Percentiles rank a stretch among this genome's conserved stretches.
These are phyloP conservation scores for Wickerhamiella infanticola DNA, from an alignment of 1,139 yeast species.

Conservation along the genomic window DNA sequence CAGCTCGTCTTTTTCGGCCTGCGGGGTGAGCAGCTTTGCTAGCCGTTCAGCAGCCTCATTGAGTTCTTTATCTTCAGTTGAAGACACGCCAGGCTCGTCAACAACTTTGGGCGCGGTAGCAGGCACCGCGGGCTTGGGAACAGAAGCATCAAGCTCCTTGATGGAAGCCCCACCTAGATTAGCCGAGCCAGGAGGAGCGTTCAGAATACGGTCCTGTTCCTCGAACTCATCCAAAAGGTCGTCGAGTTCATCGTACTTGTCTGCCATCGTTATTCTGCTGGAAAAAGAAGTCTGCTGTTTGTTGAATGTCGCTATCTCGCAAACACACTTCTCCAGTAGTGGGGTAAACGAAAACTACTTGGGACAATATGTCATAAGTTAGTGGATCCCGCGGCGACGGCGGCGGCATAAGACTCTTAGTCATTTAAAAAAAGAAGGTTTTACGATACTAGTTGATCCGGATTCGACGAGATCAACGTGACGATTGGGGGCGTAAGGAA, in stretches of 20 bases:
- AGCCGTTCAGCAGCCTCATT: neutral
- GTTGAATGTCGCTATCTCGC: no score
- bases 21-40: neutral
- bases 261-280: constrained; percentile 13
- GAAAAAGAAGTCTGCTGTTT: no score
- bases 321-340: no score
- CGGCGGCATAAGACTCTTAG: no score
- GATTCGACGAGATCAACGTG: no score
- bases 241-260: constrained; percentile 29
- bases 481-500: neutral
- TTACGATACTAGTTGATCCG: no score
- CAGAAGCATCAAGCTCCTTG: constrained; percentile 4
- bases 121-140: neutral
- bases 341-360: no score
- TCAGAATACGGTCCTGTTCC: constrained; percentile 41
- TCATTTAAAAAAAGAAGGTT: no score
- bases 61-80: neutral
- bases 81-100: neutral
- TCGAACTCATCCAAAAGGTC: constrained; percentile 34
- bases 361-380: no score
- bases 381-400: no score
- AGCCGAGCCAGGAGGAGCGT: constrained; percentile 29
- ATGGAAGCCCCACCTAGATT: constrained; percentile 1
- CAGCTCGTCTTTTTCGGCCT: constrained; percentile 1
- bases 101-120: neutral